Evolutionary conservation across 1,139 yeast genomes (phyloP).

Genomic region (Yamadazyma pseudoaaseri): DNA sequence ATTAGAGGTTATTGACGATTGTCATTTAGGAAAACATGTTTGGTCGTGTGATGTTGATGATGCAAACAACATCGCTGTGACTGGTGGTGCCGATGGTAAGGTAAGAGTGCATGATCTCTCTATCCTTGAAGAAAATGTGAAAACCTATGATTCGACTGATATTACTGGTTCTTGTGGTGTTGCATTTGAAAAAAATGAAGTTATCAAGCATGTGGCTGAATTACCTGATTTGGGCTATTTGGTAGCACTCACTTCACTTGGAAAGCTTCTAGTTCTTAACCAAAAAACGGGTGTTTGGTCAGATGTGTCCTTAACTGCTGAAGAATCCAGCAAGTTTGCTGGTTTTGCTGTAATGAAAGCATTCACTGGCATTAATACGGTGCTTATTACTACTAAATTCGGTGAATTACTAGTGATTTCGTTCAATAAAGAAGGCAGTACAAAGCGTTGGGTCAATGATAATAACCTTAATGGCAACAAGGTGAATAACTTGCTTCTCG

Average conservation of each 20-base stretch:
- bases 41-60: constrained; percentile 77
- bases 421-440: constrained; percentile 23
- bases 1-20: constrained; percentile 44
- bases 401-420: constrained; percentile 52
- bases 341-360: constrained; percentile 55
- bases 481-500: constrained; percentile 51
- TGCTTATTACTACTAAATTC: constrained; percentile 49
- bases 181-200: constrained; percentile 46
- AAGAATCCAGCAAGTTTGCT: constrained; percentile 27
- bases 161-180: constrained; percentile 27
- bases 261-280: constrained; percentile 44
- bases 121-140: constrained; percentile 10
- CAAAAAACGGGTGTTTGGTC: constrained; percentile 17
- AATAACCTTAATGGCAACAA: constrained; percentile 32
- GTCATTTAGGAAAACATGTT: constrained; percentile 81
- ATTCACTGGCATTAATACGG: constrained; percentile 36
- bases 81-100: constrained; percentile 92
- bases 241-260: constrained; percentile 62
- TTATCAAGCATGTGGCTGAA: constrained; percentile 60
- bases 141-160: constrained; percentile 25
- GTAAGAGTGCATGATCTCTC: constrained; percentile 59
- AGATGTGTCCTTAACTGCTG: constrained; percentile 29
- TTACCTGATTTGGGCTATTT: constrained; percentile 35
- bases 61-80: constrained; percentile 47
- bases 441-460: constrained; percentile 22